Evolutionary conservation across 2,329 filamentous ascomycete species (phyloP).

Genomic region (Paraphoma sp.): DNA sequence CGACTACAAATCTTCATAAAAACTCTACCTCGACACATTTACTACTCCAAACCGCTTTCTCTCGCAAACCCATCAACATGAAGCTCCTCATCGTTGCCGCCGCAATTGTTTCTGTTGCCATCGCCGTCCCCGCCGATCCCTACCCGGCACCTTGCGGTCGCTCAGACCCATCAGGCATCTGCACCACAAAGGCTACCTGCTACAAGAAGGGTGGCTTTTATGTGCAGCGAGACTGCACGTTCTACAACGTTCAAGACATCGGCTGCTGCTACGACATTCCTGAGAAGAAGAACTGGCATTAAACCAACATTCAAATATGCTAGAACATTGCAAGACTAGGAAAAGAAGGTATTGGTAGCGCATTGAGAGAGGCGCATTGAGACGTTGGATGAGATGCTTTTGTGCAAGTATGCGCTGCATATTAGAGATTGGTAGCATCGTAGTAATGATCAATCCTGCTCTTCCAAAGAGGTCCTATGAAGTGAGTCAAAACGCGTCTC

Average conservation of each 20-base stretch:
- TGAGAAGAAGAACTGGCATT: slow-evolving; percentile 14
- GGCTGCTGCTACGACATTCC: slow-evolving; percentile 39
- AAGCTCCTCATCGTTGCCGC: slow-evolving; percentile 18
- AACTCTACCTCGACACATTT: background rate
- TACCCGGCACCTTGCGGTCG: slow-evolving; percentile 39
- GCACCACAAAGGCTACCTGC: slow-evolving; percentile 32
- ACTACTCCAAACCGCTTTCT: background rate
- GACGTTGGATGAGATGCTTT: no score
- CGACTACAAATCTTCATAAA: background rate
- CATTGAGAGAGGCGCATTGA: no score
- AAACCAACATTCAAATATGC: no score
- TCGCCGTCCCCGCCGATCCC: slow-evolving; percentile 29
- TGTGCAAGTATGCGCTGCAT: no score
- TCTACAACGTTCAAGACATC: slow-evolving; percentile 38
- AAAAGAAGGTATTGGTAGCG: no score
- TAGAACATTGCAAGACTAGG: no score
- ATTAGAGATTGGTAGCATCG: no score
- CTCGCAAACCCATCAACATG: slow-evolving; percentile 9
- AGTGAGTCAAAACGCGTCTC: no score
- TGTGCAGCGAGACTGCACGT: slow-evolving; percentile 39
- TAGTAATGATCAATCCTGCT: no score
- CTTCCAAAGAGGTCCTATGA: no score
- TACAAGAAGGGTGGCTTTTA: slow-evolving; percentile 34
- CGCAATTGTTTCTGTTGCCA: slow-evolving; percentile 20
- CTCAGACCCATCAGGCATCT: slow-evolving; percentile 34